These are phyloP conservation scores for Brassica hybrid DNA, from an alignment of 441 rosid species.

Conservation along the genomic window DNA sequence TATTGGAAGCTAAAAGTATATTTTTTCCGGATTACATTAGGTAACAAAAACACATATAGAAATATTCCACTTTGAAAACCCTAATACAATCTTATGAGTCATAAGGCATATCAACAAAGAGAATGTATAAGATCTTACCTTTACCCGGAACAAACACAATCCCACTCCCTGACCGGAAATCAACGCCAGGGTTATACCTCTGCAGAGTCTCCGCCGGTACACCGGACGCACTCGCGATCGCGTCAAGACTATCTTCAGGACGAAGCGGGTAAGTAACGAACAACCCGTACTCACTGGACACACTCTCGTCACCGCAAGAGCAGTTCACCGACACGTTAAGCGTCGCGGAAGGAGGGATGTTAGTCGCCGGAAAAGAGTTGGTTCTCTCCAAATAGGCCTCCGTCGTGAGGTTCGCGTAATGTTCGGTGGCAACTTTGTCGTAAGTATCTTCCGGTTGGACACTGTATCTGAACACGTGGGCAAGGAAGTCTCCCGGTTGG, in stretches of 20 bases:
- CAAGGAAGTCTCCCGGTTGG: conserved; percentile 38
- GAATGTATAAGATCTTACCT: conserved; percentile 41
- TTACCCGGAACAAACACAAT: conserved; percentile 59
- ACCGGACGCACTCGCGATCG: conserved; percentile 42
- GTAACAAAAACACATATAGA: not conserved
- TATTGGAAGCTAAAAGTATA: not conserved
- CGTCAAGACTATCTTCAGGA: conserved; percentile 42
- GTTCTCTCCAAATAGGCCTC: conserved; percentile 17
- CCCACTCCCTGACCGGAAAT: conserved; percentile 58
- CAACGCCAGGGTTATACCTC: conserved; percentile 51
- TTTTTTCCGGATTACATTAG: no score
- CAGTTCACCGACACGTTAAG: conserved; percentile 46
- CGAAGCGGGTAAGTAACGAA: conserved; percentile 48
- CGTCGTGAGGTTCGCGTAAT: conserved; percentile 42
- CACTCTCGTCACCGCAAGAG: conserved; percentile 42
- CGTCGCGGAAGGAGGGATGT: conserved; percentile 28
- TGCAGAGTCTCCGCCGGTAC: conserved; percentile 43
- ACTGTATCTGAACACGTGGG: conserved; percentile 37
- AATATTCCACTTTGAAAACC: no score
- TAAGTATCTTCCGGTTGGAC: conserved; percentile 24
- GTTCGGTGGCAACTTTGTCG: not conserved
- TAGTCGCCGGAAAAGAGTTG: conserved; percentile 27
- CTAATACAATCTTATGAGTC: not conserved
- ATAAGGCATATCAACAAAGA: no score
- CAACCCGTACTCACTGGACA: conserved; percentile 46